These are phyloP conservation scores for Henckelia pumila DNA, from an alignment of 257 asterid genomes.

Conservation along the genomic window DNA sequence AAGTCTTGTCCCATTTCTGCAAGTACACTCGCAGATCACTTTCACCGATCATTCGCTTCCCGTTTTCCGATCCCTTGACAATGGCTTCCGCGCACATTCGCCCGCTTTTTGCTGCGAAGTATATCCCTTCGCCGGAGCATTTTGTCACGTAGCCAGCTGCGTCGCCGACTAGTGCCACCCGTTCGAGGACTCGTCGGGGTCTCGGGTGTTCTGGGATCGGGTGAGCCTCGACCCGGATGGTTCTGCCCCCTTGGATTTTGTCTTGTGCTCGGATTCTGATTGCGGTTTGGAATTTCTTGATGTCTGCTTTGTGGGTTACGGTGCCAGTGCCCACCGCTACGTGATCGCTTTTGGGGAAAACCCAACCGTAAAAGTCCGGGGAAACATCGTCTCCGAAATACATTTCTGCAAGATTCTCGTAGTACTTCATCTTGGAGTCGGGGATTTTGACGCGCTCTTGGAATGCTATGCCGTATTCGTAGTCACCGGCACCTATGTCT, in stretches of 20 bases:
- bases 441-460: constrained; percentile 86
- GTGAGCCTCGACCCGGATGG: constrained; percentile 89
- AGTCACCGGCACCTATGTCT: constrained; percentile 77
- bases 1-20: constrained; percentile 88
- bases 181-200: constrained; percentile 56
- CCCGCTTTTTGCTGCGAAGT: constrained; percentile 89
- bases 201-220: constrained; percentile 93
- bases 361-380: constrained; percentile 96
- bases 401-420: constrained; percentile 78
- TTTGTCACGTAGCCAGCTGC: constrained; percentile 92
- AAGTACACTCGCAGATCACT: constrained; percentile 72
- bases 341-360: constrained; percentile 92
- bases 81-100: constrained; percentile 95
- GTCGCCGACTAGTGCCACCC: constrained; percentile 83
- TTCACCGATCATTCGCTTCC: constrained; percentile 78
- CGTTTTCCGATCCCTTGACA: constrained; percentile 79
- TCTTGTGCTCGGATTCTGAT: constrained; percentile 77
- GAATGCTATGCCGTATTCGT: constrained; percentile 92
- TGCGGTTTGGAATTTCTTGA: constrained; percentile 71
- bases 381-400: constrained; percentile 94
- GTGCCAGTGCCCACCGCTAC: constrained; percentile 97
- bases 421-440: constrained; percentile 82
- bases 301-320: constrained; percentile 84
- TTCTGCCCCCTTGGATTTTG: constrained; percentile 68
- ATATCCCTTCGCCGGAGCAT: constrained; percentile 91